These are phyloP conservation scores for Oryza meridionalis DNA, from an alignment of 176 grass and related monocot genomes.

Conservation along the genomic window DNA sequence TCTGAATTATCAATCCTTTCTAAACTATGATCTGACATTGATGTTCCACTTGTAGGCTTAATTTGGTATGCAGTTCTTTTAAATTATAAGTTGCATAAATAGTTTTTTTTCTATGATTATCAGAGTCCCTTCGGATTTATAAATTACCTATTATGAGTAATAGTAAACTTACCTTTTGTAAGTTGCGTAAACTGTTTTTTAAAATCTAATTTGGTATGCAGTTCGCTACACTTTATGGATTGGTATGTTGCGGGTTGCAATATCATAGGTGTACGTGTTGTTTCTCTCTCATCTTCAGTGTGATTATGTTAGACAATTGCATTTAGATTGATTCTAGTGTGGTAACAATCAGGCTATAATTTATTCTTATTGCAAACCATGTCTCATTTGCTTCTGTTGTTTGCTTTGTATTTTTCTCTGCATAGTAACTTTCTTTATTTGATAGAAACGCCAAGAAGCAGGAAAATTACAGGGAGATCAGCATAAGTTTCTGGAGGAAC, in stretches of 20 bases:
- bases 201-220: too few species aligned
- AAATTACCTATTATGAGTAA: too few species aligned
- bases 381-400: constrained; percentile 4
- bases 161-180: too few species aligned
- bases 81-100: too few species aligned
- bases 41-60: constrained; percentile 1
- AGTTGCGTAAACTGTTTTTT: too few species aligned
- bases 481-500: constrained; percentile 60
- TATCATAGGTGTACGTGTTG: too few species aligned
- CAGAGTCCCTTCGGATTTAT: too few species aligned
- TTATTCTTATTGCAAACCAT: not conserved
- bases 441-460: constrained; percentile 56
- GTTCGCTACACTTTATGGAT: too few species aligned
- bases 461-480: constrained; percentile 47
- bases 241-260: too few species aligned
- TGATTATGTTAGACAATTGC: too few species aligned
- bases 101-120: too few species aligned
- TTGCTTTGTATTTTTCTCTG: not conserved
- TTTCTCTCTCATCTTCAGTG: not conserved
- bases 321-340: not conserved
- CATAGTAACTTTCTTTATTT: constrained; percentile 36
- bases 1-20: not conserved
- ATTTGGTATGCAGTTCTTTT: too few species aligned
- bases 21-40: constrained; percentile 7
- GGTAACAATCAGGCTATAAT: not conserved